Conservation (phyloP, 2,329 filamentous ascomycete genomes). For the Talaromyces sp. region DNA sequence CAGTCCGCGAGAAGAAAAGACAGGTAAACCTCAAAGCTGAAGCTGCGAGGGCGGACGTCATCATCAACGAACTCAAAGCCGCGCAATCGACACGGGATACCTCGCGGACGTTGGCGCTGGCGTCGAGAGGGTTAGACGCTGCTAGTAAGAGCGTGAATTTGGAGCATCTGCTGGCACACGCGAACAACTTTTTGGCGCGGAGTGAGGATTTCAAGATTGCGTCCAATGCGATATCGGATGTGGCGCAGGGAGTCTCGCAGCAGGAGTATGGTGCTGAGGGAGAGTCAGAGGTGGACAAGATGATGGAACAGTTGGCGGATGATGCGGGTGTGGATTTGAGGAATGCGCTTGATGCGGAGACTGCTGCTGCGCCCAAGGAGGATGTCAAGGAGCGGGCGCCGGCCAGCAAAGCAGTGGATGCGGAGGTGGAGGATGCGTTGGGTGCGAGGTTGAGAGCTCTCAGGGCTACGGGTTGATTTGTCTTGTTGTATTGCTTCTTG, state of each 20-base stretch:
- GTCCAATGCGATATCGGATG: constrained; percentile 40
- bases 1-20: constrained; percentile 46
- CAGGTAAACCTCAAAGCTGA: constrained; percentile 45
- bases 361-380: constrained; percentile 37
- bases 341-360: constrained; percentile 37
- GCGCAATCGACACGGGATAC: constrained; percentile 48
- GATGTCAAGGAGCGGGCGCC: constrained; percentile 39
- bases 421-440: constrained; percentile 41
- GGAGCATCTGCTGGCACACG: constrained; percentile 41
- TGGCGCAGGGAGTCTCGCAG: constrained; percentile 41
- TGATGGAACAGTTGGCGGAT: constrained; percentile 45
- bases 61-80: constrained; percentile 49
- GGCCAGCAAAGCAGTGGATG: constrained; percentile 27
- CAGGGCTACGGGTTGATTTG: constrained; percentile 33
- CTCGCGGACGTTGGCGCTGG: constrained; percentile 43
- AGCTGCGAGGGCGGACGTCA: constrained; percentile 47
- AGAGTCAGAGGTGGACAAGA: constrained; percentile 39
- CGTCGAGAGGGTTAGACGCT: constrained; percentile 44
- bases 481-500: neutral
- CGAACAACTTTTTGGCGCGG: constrained; percentile 42
- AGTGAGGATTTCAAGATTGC: constrained; percentile 45
- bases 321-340: constrained; percentile 44
- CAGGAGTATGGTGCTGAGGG: constrained; percentile 46
- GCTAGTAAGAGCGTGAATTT: constrained; percentile 46
- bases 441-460: constrained; percentile 40